Conservation (phyloP, 169 alveolate species). For the Neospora caninum region DNA sequence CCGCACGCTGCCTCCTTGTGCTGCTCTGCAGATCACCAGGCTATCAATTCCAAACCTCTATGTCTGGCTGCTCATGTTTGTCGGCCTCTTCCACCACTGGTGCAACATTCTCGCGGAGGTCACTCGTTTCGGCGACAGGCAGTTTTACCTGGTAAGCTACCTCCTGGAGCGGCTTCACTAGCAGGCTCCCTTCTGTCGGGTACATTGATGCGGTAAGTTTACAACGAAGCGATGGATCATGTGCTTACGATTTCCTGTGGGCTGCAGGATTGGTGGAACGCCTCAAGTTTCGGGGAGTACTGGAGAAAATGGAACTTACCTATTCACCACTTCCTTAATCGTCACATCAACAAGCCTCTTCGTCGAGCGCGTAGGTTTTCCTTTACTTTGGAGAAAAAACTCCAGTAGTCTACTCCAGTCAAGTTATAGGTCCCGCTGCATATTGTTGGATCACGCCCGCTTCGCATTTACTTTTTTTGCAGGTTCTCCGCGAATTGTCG, state of each 20-base stretch:
- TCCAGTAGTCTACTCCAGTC: not conserved
- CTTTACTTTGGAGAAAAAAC: too few species aligned
- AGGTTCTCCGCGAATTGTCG: slow-evolving; percentile 49
- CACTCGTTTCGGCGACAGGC: slow-evolving; percentile 93
- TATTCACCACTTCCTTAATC: slow-evolving; percentile 90
- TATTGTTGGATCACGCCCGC: not conserved
- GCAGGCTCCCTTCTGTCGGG: too few species aligned
- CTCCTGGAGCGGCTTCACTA: not conserved
- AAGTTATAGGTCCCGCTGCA: not conserved
- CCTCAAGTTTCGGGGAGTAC: slow-evolving; percentile 90
- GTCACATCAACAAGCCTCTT: slow-evolving; percentile 94
- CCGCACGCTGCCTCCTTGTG: too few species aligned
- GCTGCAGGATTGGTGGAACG: slow-evolving; percentile 94
- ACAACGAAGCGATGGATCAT: too few species aligned
- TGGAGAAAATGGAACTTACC: slow-evolving; percentile 96
- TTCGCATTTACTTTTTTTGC: not conserved
- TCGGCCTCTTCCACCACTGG: slow-evolving; percentile 92
- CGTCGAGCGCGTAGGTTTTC: slow-evolving; percentile 82
- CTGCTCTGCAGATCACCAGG: slow-evolving; percentile 77
- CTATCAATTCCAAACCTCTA: slow-evolving; percentile 92
- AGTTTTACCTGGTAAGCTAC: slow-evolving; percentile 85
- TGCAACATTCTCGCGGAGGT: slow-evolving; percentile 92
- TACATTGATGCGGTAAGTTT: too few species aligned
- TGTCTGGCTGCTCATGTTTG: slow-evolving; percentile 92
- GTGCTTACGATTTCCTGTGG: too few species aligned